Conservation (phyloP, 495 filamentous ascomycete species). For the Xylaria bambusicola region DNA sequence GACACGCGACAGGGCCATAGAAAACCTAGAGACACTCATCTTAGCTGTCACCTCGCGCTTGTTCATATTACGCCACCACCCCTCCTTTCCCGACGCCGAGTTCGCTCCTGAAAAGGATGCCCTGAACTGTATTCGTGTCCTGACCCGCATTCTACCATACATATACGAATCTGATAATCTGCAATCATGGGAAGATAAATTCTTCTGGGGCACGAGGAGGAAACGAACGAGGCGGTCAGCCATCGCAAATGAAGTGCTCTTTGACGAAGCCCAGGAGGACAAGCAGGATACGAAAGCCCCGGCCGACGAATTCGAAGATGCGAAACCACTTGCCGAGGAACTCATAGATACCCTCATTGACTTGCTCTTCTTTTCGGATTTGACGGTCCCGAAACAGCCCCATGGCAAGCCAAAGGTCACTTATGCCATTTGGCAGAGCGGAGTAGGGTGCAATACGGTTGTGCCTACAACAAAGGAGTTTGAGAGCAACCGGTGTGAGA, state of each 20-base stretch:
- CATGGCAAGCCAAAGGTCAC: slow-evolving; percentile 79
- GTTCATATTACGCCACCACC: slow-evolving; percentile 78
- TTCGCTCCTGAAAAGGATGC: slow-evolving; percentile 87
- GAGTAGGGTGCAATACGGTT: slow-evolving; percentile 90
- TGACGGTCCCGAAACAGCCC: slow-evolving; percentile 71
- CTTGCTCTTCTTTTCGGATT: slow-evolving; percentile 85
- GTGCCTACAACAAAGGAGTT: slow-evolving; percentile 86
- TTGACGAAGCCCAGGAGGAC: slow-evolving; percentile 69
- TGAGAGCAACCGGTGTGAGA: slow-evolving; percentile 89
- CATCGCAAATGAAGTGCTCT: slow-evolving; percentile 71
- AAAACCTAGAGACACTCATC: slow-evolving; percentile 91
- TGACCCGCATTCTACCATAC: slow-evolving; percentile 90
- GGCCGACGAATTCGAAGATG: slow-evolving; percentile 71
- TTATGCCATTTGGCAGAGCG: slow-evolving; percentile 96
- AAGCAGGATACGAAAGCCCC: slow-evolving; percentile 51
- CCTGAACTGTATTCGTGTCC: slow-evolving; percentile 88
- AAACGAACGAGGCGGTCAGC: slow-evolving; percentile 57
- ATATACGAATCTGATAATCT: slow-evolving; percentile 89
- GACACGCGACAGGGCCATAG: slow-evolving; percentile 79
- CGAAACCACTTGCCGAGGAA: slow-evolving; percentile 89
- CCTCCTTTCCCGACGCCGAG: slow-evolving; percentile 86
- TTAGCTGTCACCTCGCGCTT: slow-evolving; percentile 79
- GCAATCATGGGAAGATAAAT: slow-evolving; percentile 83
- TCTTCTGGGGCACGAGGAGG: slow-evolving; percentile 84
- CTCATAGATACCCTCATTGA: slow-evolving; percentile 89